A percentile compares a stretch with the other conserved stretches of the same genome.
Conservation (phyloP, 306 rosid species). For the Mimosa pudica region DNA sequence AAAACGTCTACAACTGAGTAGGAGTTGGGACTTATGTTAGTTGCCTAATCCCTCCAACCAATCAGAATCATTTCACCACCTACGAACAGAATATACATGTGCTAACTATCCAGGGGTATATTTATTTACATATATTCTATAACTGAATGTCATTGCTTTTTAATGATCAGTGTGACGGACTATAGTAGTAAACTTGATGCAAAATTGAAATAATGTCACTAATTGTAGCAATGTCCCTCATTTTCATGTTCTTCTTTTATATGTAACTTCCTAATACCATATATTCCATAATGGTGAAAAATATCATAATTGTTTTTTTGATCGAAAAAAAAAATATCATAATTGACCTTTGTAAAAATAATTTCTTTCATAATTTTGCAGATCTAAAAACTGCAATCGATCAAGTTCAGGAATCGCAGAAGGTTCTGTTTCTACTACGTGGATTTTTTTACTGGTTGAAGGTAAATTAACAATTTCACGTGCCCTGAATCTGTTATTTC, state of each 20-base stretch:
- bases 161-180: not conserved
- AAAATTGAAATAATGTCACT: constrained; percentile 4
- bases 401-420: constrained; percentile 41
- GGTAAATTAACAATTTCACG: constrained; percentile 48
- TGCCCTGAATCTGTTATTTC: constrained; percentile 24
- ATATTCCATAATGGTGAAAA: constrained; percentile 20
- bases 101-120: too few relatives aligned
- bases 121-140: too few relatives aligned
- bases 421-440: constrained; percentile 63
- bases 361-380: constrained; percentile 45
- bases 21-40: too few relatives aligned
- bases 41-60: too few relatives aligned
- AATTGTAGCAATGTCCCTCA: not conserved
- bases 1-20: too few relatives aligned
- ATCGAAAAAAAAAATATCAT: not conserved
- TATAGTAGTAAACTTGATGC: not conserved
- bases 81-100: too few relatives aligned
- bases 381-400: constrained; percentile 47
- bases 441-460: constrained; percentile 77
- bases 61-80: too few relatives aligned
- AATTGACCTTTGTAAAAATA: not conserved
- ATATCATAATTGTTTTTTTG: not conserved
- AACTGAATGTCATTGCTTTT: not conserved
- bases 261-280: not conserved
- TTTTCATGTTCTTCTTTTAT: constrained; percentile 20